phyloP scores from a whole-genome alignment of 148 eudicot genomes.

The Hydrangea macrophylla region DNA sequence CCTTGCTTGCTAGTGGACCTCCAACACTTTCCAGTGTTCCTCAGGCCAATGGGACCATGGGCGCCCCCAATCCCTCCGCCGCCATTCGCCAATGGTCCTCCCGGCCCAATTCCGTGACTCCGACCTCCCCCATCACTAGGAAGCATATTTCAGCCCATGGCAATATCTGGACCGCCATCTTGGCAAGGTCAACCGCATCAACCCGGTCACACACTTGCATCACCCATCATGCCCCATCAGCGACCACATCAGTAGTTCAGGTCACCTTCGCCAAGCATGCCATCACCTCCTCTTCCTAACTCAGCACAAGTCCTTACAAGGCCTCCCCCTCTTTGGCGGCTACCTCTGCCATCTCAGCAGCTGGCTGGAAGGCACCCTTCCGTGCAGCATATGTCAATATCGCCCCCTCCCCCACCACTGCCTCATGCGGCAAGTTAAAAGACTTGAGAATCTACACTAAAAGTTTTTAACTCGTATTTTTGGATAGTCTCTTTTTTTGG shows the following conservation, averaged over 20 bases:
- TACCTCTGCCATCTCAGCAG: conserved; percentile 61
- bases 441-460: neutral
- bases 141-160: conserved; percentile 48
- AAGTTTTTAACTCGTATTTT: neutral
- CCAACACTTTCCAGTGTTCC: conserved; percentile 44
- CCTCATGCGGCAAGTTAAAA: conserved; percentile 18
- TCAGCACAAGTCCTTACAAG: conserved; percentile 31
- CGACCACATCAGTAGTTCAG: conserved; percentile 62
- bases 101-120: conserved; percentile 41
- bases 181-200: conserved; percentile 73
- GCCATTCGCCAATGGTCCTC: conserved; percentile 78
- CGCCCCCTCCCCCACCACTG: conserved; percentile 42
- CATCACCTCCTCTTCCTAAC: conserved; percentile 61
- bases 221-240: conserved; percentile 42
- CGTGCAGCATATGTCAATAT: conserved; percentile 61
- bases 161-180: conserved; percentile 42
- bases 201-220: conserved; percentile 32
- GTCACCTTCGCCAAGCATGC: conserved; percentile 61
- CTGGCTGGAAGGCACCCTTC: conserved; percentile 45
- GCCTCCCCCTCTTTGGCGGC: conserved; percentile 55
- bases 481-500: no score
- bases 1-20: conserved; percentile 92
- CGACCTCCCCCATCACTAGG: conserved; percentile 55
- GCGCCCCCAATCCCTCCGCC: conserved; percentile 59
- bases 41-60: conserved; percentile 58